phyloP scores from a whole-genome alignment of 208 protist species.

The Herpetomonas muscarum region DNA sequence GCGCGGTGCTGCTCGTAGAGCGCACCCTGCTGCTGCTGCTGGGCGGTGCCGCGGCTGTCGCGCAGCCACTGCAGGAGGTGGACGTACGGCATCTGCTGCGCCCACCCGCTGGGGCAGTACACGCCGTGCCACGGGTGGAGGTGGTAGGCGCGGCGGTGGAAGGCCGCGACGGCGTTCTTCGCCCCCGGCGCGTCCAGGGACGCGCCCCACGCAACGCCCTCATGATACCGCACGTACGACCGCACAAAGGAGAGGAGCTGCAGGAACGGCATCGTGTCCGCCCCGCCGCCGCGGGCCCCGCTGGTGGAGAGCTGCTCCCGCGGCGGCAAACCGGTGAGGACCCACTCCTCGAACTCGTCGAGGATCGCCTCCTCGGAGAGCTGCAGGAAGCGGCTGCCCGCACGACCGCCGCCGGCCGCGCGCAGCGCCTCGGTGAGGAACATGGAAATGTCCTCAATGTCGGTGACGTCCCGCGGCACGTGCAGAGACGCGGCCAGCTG shows the following conservation, averaged over 20 bases:
- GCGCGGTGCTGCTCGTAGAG: conserved; percentile 40
- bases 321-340: conserved; percentile 17
- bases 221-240: conserved; percentile 72
- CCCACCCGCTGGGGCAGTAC: conserved; percentile 52
- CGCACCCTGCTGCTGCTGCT: not conserved
- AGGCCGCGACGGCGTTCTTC: conserved; percentile 17
- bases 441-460: conserved; percentile 12
- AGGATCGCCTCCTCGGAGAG: conserved; percentile 30
- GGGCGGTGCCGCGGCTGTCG: conserved; percentile 1
- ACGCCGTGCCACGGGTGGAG: conserved; percentile 71
- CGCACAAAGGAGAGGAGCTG: conserved; percentile 44
- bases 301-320: not conserved
- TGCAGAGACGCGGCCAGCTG: not conserved
- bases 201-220: conserved; percentile 74
- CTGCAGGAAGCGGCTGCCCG: not conserved
- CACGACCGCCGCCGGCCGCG: not conserved
- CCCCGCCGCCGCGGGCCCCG: not conserved
- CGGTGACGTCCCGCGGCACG: conserved; percentile 8
- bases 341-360: conserved; percentile 33
- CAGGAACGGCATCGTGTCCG: conserved; percentile 35
- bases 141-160: conserved; percentile 35
- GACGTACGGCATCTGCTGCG: conserved; percentile 72
- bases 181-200: not conserved
- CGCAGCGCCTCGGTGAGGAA: conserved; percentile 4
- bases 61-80: conserved; percentile 77